Percentiles rank a stretch among this genome's conserved stretches.
These are phyloP conservation scores for Cadophora sp. DNA, from an alignment of 2,329 filamentous ascomycete genomes.

Conservation along the genomic window DNA sequence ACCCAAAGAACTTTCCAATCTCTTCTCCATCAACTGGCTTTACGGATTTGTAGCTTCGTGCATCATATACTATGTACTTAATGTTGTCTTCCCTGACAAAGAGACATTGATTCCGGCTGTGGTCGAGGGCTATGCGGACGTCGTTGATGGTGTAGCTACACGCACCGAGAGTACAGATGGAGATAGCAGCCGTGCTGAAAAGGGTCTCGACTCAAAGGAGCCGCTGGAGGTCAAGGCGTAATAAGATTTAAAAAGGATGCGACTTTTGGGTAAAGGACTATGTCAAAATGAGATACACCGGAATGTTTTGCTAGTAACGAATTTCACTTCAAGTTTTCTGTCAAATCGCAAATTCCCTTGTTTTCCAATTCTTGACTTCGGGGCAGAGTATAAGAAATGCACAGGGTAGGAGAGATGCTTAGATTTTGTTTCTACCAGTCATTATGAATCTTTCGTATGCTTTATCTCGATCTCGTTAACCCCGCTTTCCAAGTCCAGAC, in stretches of 20 bases:
- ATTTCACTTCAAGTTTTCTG: too few relatives aligned
- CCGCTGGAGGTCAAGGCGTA: constrained; percentile 9
- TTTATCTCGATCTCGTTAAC: not conserved
- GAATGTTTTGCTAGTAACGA: too few relatives aligned
- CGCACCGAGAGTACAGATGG: constrained; percentile 17
- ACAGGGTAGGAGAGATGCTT: not conserved
- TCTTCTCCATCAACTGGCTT: constrained; percentile 27
- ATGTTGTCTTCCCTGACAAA: constrained; percentile 19
- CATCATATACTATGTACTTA: constrained; percentile 26
- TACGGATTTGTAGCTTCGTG: constrained; percentile 24
- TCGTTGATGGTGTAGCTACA: constrained; percentile 15
- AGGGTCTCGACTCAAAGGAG: constrained; percentile 13
- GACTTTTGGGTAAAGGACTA: not conserved
- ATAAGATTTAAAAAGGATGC: not conserved
- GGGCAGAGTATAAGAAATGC: too few relatives aligned
- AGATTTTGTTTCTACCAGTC: not conserved
- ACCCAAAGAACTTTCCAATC: constrained; percentile 9
- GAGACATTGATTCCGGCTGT: constrained; percentile 16
- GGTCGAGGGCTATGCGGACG: constrained; percentile 19
- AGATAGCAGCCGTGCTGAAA: constrained; percentile 19
- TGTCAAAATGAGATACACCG: not conserved
- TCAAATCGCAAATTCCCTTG: too few relatives aligned
- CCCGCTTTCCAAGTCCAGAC: not conserved
- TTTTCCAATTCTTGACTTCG: too few relatives aligned
- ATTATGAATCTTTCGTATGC: not conserved